Evolutionary conservation across 225 moss, liverwort and hornwort species (phyloP).

Genomic region (Pseudisothecium myosuroides): DNA sequence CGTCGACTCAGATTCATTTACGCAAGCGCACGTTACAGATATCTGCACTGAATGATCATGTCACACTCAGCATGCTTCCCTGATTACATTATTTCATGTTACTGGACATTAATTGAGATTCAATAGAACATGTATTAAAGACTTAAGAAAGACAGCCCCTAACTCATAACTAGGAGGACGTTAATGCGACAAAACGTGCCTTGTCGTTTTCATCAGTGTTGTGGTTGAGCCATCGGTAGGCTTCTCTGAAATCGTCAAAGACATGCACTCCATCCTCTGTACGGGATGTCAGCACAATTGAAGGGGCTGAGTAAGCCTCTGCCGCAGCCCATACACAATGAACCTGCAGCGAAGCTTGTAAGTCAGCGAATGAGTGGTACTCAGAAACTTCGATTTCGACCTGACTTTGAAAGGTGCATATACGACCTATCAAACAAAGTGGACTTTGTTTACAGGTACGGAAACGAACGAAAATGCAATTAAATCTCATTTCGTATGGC

Average conservation of each 20-base stretch:
- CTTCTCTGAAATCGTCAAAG: slow-evolving; percentile 98
- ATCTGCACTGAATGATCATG: not conserved
- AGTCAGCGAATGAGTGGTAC: not conserved
- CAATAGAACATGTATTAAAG: not conserved
- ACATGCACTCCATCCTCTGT: slow-evolving; percentile 88
- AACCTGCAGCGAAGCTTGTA: slow-evolving; percentile 34
- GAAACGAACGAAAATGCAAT: not conserved
- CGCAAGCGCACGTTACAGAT: not conserved
- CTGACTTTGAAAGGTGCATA: not conserved
- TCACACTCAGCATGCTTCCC: not conserved
- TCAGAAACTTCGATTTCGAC: not conserved
- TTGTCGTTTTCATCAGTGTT: slow-evolving; percentile 90
- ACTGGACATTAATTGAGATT: not conserved
- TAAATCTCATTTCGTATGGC: not conserved
- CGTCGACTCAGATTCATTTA: not conserved
- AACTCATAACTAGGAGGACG: not conserved
- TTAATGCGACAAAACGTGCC: slow-evolving; percentile 11
- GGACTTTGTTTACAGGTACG: not conserved
- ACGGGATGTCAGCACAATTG: slow-evolving; percentile 85
- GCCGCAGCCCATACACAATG: slow-evolving; percentile 99
- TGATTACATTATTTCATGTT: not conserved
- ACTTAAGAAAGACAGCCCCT: not conserved
- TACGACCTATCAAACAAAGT: not conserved
- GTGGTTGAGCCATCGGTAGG: slow-evolving; percentile 89
- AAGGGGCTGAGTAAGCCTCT: slow-evolving; percentile 98